Evolutionary conservation across 2,329 filamentous ascomycete genomes (phyloP).

Genomic region (Ophiostoma montium): DNA sequence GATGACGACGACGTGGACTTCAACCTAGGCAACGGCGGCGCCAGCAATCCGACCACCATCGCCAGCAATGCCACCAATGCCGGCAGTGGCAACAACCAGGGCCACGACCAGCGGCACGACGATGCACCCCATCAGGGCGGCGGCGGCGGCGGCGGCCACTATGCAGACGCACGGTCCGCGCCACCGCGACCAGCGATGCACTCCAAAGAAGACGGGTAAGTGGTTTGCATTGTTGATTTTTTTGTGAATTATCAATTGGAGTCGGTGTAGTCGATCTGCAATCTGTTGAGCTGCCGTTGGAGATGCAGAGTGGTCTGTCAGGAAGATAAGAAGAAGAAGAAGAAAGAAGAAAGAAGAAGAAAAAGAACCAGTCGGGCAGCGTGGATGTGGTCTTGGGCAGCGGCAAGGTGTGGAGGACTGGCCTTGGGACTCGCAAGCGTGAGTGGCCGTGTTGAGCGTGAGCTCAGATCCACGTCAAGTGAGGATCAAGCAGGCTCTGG

Average conservation of each 20-base stretch:
- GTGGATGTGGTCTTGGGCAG: neutral
- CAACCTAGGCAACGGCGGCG: conserved; percentile 30
- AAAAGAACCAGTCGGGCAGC: too few relatives aligned
- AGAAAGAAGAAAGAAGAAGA: neutral
- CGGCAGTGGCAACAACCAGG: neutral
- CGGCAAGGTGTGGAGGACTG: neutral
- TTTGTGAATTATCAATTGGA: neutral
- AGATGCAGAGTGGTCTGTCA: neutral
- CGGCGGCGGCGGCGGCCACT: conserved; percentile 4
- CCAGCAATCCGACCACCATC: conserved; percentile 10
- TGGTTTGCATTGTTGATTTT: neutral
- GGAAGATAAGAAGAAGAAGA: neutral
- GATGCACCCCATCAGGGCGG: conserved; percentile 18
- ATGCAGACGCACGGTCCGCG: neutral
- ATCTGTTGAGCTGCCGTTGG: too few relatives aligned
- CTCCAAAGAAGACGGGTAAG: conserved; percentile 90
- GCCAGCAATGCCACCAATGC: conserved; percentile 9
- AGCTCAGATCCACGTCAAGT: conserved; percentile 4
- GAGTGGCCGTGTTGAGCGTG: neutral
- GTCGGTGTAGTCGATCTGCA: too few relatives aligned
- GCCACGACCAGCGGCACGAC: conserved; percentile 16
- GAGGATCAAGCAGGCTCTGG: neutral
- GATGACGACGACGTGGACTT: conserved; percentile 42
- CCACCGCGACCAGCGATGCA: conserved; percentile 37
- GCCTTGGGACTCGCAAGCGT: neutral